A percentile compares a stretch with the other conserved stretches of the same genome.
Conservation (phyloP, 306 rosid genomes). For the Lablab purpureus region DNA sequence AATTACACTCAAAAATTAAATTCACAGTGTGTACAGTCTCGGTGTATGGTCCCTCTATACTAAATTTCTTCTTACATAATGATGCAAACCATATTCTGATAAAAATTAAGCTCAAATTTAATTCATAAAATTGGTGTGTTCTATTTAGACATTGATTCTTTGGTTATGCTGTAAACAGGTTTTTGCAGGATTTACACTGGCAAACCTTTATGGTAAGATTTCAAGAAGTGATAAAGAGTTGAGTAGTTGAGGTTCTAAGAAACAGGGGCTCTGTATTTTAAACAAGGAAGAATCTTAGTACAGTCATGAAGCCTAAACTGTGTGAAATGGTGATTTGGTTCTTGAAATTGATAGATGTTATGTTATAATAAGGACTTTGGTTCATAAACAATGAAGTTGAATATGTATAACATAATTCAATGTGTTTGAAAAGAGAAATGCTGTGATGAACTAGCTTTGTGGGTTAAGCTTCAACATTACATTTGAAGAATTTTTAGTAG, state of each 20-base stretch:
- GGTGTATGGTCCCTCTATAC: no score
- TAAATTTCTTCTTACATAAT: no score
- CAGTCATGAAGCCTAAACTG: constrained; percentile 8
- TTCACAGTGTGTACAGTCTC: no score
- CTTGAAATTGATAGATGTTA: no score
- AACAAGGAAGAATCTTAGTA: constrained; percentile 3
- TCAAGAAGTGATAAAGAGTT: constrained; percentile 45
- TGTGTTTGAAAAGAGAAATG: no score
- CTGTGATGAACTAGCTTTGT: no score
- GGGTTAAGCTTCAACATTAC: no score
- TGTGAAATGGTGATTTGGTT: neutral
- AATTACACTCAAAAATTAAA: no score
- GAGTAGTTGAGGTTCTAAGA: neutral
- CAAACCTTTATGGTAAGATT: constrained; percentile 65
- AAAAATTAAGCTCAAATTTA: neutral
- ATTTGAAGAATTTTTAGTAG: no score
- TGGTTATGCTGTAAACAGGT: constrained; percentile 58
- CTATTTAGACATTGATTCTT: neutral
- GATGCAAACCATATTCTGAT: no score
- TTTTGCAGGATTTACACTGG: constrained; percentile 74
- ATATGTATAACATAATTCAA: neutral
- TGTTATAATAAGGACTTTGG: no score
- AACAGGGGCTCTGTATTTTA: constrained; percentile 19
- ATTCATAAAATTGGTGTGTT: neutral
- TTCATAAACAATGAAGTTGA: neutral